These are phyloP conservation scores for Mycena epipterygia DNA, from an alignment of 768 basidiomycete genomes.

Conservation along the genomic window DNA sequence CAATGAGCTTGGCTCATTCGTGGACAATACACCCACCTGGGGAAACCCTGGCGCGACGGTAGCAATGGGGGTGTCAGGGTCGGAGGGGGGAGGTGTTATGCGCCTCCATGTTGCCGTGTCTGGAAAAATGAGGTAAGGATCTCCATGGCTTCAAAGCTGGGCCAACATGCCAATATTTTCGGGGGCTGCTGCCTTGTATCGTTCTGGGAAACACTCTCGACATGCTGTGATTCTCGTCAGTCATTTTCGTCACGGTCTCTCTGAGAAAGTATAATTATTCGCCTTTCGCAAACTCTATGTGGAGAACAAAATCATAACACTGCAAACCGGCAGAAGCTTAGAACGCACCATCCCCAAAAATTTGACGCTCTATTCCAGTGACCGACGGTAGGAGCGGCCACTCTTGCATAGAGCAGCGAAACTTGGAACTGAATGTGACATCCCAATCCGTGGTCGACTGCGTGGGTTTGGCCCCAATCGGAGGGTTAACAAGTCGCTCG, in stretches of 20 bases:
- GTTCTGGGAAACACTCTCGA: not conserved
- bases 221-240: not conserved
- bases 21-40: too few species aligned
- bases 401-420: slow-evolving; percentile 21
- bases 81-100: too few species aligned
- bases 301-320: not conserved
- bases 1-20: too few species aligned
- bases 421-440: slow-evolving; percentile 20
- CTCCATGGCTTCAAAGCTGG: too few species aligned
- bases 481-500: slow-evolving; percentile 12
- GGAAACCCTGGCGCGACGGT: too few species aligned
- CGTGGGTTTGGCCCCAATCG: slow-evolving; percentile 16
- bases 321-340: not conserved
- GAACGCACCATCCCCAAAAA: slow-evolving; percentile 14
- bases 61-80: too few species aligned
- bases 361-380: slow-evolving; percentile 3
- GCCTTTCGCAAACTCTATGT: not conserved
- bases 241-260: not conserved
- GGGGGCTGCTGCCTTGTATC: not conserved
- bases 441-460: slow-evolving; percentile 25
- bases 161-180: not conserved
- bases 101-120: too few species aligned
- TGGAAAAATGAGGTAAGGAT: too few species aligned
- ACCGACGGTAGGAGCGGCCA: slow-evolving; percentile 29
- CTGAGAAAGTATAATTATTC: not conserved